Evolutionary conservation across 176 grass and related monocot species (phyloP), one percentile per base, ranked within the genome.

Genomic region (Phyllostachys edulis): DNA sequence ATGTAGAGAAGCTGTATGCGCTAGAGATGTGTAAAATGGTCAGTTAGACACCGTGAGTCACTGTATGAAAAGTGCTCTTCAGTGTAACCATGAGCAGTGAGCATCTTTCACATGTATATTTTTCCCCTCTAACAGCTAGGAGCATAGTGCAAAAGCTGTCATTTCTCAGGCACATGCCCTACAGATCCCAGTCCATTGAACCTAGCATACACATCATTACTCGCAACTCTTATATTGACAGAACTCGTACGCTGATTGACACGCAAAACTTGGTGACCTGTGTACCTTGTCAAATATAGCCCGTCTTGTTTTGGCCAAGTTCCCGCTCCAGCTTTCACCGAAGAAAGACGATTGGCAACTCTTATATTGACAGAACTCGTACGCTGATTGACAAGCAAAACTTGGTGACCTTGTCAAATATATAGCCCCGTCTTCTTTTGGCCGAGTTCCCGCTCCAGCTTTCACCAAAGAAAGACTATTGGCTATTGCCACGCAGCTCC

Each of bases 161-260:
- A 59, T 59, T 75, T 71, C 26, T 46, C 62, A 68, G 51, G 18
- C 37, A 44, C 39, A 41, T 73, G 40, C 40, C 6, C 10, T 4
- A 36, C 52, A 37, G 7, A 55, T 63, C 71, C 4, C 9, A n/a
- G 72, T 77, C 86, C 86, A 82, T 24, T 69, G 85, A 57, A 87
- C 72, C 51, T 66, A 55, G 68, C 49, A 68, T 39, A 37, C 39
- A 62, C 62, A 76, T 68, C 38, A 61, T 76, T 67, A 32, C 62
- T 76, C 40, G 59, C 50, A 69, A 50, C 52, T 76, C 70, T 10
- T 14, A 37, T 49, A 51, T 21, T 26, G 50, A 50, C 79, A 47
- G 51, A 39, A 16, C 1, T 17, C 12, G 63, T 63, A 63, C 41
- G 51, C 66, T 41, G 79, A 66, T 80, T 63, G 45, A 18, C 57